Percentiles rank a stretch among this genome's conserved stretches.
phyloP scores from a whole-genome alignment of 768 basidiomycete genomes.

The Megacollybia marginata region DNA sequence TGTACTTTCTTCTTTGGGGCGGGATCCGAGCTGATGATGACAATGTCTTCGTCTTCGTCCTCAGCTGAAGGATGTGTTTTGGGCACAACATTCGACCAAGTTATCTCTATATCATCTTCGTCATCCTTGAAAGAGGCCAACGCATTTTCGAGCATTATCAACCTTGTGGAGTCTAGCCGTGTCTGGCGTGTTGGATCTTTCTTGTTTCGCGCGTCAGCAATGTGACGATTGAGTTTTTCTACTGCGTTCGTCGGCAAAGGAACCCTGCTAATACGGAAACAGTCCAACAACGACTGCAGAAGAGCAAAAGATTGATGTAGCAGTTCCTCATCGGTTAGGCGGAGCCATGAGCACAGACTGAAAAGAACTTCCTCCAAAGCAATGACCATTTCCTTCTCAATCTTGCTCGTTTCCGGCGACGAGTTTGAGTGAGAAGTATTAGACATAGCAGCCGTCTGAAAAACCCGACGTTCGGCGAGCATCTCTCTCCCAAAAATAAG shows the following conservation, averaged over 20 bases:
- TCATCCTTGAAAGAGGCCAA: slow-evolving; percentile 57
- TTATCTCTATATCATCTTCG: slow-evolving; percentile 45
- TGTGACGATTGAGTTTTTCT: slow-evolving; percentile 59
- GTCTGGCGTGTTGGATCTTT: slow-evolving; percentile 39
- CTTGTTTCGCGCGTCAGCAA: slow-evolving; percentile 50
- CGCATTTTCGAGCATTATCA: slow-evolving; percentile 60
- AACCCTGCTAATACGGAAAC: slow-evolving; percentile 59
- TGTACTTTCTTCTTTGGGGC: neutral
- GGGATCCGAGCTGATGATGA: neutral
- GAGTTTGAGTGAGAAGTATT: slow-evolving; percentile 15
- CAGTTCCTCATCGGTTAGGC: slow-evolving; percentile 87
- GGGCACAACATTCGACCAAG: slow-evolving; percentile 28
- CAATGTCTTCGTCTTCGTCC: neutral
- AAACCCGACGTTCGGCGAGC: slow-evolving; percentile 69
- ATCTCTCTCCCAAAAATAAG: slow-evolving; percentile 88
- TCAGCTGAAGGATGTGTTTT: neutral
- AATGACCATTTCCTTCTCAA: slow-evolving; percentile 69
- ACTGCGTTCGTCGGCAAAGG: slow-evolving; percentile 49
- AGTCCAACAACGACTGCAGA: slow-evolving; percentile 68
- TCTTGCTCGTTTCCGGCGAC: slow-evolving; percentile 40
- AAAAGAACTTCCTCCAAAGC: slow-evolving; percentile 73
- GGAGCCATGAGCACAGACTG: slow-evolving; percentile 81
- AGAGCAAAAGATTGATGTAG: slow-evolving; percentile 85
- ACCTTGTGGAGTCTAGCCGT: slow-evolving; percentile 47
- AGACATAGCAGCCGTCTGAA: slow-evolving; percentile 60